Base-by-base conservation (phyloP, 352 stramenopile species). In the Pythium dissimile region DNA sequence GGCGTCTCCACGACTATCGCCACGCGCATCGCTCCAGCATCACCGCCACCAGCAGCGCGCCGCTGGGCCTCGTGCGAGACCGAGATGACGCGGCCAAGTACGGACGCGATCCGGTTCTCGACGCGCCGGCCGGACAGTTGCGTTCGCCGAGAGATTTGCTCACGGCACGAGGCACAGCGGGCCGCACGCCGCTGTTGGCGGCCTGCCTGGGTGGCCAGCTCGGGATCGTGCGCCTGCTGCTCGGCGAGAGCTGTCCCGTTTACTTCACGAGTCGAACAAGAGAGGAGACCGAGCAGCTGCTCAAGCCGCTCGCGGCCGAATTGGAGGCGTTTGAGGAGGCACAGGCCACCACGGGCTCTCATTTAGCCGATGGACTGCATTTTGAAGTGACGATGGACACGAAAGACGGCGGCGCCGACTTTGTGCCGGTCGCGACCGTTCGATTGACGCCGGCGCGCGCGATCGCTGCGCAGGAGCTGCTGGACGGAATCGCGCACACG, bases 161-260 rank as follows among this genome's bases (percentile, higher is more conserved):
- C 0, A 49, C 66, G 15, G 39, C 62, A 27, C 73, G 75, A 53
- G 75, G 73, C 3, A 75, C 72, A 1, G 83, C 79, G 1, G 83
- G 83, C 0, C 69, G 79, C 45, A 91, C 78, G 34, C 66, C 83
- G 23, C 64, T 93, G 30, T 60, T 87, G 9, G 78, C 70, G 10
- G 80, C 80, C n/a, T 88, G 80, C 50, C 73, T 91, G 47, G 79
- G 75, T 3, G 83, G 78, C 0, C 80, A 91, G 60, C 65, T 81
- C 0, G 69, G 68, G 15, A 73, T 90, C 18, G 78, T 89, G 10
- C 74, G 73, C 12, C 54, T 93, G 37, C 61, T 91, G 21, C 60
- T 93, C 6, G 83, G 83, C 11, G 77, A 88, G 30, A 72, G 60
- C 3, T 88, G 67, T 13, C 31, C 63, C 27, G 77, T 91, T 23